A percentile compares a stretch with the other conserved stretches of the same genome.
These are phyloP conservation scores for Smittium culicis DNA, from an alignment of 371 early-diverging fungal genomes.

Conservation along the genomic window DNA sequence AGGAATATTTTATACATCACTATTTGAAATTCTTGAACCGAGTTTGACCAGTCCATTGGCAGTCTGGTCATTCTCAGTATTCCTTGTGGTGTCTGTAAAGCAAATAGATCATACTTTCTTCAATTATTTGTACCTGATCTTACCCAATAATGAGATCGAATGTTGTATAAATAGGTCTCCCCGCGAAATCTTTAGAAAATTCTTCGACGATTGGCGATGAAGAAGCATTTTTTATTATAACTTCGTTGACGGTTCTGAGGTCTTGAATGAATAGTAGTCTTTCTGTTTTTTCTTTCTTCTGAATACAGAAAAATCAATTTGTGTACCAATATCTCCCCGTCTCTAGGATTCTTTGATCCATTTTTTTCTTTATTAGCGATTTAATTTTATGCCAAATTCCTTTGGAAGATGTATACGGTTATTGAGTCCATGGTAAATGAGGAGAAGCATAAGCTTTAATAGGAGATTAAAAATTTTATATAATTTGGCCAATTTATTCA, in stretches of 20 bases:
- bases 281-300: slow-evolving; percentile 16
- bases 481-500: slow-evolving; percentile 8
- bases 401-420: slow-evolving; percentile 10
- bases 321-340: slow-evolving; percentile 16
- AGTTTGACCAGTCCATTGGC: slow-evolving; percentile 24
- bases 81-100: slow-evolving; percentile 21
- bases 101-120: slow-evolving; percentile 14
- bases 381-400: slow-evolving; percentile 6
- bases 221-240: slow-evolving; percentile 19
- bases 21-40: slow-evolving; percentile 15
- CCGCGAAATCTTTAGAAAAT: slow-evolving; percentile 15
- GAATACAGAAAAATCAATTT: slow-evolving; percentile 16
- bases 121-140: slow-evolving; percentile 20
- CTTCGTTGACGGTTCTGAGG: slow-evolving; percentile 18
- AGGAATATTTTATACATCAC: slow-evolving; percentile 16
- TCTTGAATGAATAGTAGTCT: slow-evolving; percentile 22
- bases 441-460: slow-evolving; percentile 9
- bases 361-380: slow-evolving; percentile 4
- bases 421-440: slow-evolving; percentile 10
- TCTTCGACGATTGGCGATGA: slow-evolving; percentile 16
- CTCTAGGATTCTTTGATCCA: slow-evolving; percentile 18
- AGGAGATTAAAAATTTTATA: slow-evolving; percentile 4
- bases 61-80: slow-evolving; percentile 19
- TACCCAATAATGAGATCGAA: slow-evolving; percentile 21
- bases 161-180: slow-evolving; percentile 13